A percentile compares a stretch with the other conserved stretches of the same genome.
Conservation (phyloP, 2,329 filamentous ascomycete species). For the Knufia petricola region DNA sequence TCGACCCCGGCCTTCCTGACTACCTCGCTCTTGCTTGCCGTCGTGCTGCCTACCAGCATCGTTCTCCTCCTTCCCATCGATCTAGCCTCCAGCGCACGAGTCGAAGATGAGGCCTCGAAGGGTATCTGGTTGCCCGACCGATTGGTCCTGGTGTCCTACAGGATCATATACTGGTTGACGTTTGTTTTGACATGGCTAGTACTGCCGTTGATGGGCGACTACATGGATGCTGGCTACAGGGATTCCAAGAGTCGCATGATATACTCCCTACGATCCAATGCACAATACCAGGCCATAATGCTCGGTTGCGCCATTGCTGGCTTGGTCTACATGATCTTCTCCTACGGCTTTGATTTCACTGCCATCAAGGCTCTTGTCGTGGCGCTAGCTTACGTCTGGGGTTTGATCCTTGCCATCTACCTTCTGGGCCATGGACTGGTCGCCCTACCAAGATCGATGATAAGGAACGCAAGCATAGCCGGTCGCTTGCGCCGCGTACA, state of each 20-base stretch:
- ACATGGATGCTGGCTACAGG: constrained; percentile 85
- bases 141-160: constrained; percentile 77
- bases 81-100: constrained; percentile 72
- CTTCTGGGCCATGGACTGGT: constrained; percentile 97
- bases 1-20: constrained; percentile 82
- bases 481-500: constrained; percentile 67
- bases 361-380: constrained; percentile 79
- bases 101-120: constrained; percentile 54
- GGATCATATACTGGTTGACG: constrained; percentile 94
- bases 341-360: constrained; percentile 60
- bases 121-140: constrained; percentile 81
- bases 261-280: constrained; percentile 81
- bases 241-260: constrained; percentile 70
- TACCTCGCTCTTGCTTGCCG: constrained; percentile 88
- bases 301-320: constrained; percentile 61
- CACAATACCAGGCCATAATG: constrained; percentile 75
- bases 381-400: constrained; percentile 92
- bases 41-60: constrained; percentile 84
- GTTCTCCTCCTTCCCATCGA: constrained; percentile 91
- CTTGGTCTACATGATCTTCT: constrained; percentile 72
- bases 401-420: constrained; percentile 82
- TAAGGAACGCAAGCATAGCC: constrained; percentile 68
- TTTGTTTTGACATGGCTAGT: constrained; percentile 95
- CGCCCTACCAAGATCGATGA: constrained; percentile 71
- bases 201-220: constrained; percentile 85